Base-by-base conservation (phyloP, 768 basidiomycete species). In the Leccinum olivaceopallidum region DNA sequence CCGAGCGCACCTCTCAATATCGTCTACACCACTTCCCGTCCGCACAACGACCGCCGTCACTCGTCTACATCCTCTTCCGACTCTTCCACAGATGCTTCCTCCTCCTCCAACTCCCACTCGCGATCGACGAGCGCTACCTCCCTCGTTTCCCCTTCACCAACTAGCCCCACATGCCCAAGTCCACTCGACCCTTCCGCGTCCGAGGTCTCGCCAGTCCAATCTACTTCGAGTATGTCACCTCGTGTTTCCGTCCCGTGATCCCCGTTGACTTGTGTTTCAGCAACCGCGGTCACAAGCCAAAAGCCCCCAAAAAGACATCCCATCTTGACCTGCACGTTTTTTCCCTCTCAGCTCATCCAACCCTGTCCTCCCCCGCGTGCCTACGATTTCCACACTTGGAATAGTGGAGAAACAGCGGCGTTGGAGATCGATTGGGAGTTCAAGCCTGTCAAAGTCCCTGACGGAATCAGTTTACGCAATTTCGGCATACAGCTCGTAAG, bases 401-500 rank as follows among this genome's bases (percentile, higher is more conserved):
- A 53, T 16, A 58, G 60, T 42, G 63, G 69, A 24, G 63, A 63
- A 30, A 57, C 63, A 3, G 34, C 52, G 30, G 57, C 59, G 34
- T 55, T 69, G 22, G 69, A 66, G 49, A 68, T 68, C 20, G 75
- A 79, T 53, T 86, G 86, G 77, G 85, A 88, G 65, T 93, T 94
- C 64, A 80, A 86, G 39, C 86, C 88, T 47, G 81, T 83, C 14
- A 79, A 79, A 57, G 88, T 94, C 58, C 92, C 92, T 10, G 88
- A 91, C 65, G 92, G 92, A 18, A 92, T 92, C 60, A 89, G 86
- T 61, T 76, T 92, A 68, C 80, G 94, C 64, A 94, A 95, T 77
- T 94, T 95, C 72, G 90, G 91, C 30, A 89, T 94, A 60, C 94
- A 95, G 73, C 85, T 90, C 65, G 89, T 93, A 70, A 80, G 91